Evolutionary conservation across 768 basidiomycete genomes (phyloP).

Genomic region (Suillus bovinus): DNA sequence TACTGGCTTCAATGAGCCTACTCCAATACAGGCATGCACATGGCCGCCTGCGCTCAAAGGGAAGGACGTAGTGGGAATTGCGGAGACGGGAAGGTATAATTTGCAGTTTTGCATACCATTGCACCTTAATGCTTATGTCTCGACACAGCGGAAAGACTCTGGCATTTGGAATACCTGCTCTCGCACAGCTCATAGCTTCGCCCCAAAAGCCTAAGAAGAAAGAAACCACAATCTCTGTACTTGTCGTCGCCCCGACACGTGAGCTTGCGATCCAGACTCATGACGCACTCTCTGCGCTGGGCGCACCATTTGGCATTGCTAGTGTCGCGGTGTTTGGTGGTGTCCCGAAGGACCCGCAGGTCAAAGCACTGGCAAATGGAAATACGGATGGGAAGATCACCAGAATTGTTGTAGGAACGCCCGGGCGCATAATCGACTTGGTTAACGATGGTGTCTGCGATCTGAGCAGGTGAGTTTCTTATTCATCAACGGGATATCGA

Average conservation of each 20-base stretch:
- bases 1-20: slow-evolving; percentile 77
- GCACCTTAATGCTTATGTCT: not conserved
- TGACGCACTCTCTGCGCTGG: slow-evolving; percentile 73
- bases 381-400: slow-evolving; percentile 52
- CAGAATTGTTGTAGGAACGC: slow-evolving; percentile 91
- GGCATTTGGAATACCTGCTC: slow-evolving; percentile 91
- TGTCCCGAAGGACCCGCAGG: slow-evolving; percentile 86
- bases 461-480: slow-evolving; percentile 60
- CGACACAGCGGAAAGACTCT: slow-evolving; percentile 85
- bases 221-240: slow-evolving; percentile 51
- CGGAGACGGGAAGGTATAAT: slow-evolving; percentile 86
- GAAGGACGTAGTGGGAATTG: slow-evolving; percentile 91
- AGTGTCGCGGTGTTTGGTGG: slow-evolving; percentile 94
- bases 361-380: slow-evolving; percentile 60
- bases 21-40: slow-evolving; percentile 93
- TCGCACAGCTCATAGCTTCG: slow-evolving; percentile 59
- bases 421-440: slow-evolving; percentile 92
- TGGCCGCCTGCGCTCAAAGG: slow-evolving; percentile 88
- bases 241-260: slow-evolving; percentile 92
- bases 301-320: slow-evolving; percentile 70
- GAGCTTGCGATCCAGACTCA: slow-evolving; percentile 97
- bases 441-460: slow-evolving; percentile 84
- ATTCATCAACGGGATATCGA: not conserved
- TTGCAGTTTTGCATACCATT: slow-evolving; percentile 5
- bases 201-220: slow-evolving; percentile 32